Conservation (phyloP, 495 filamentous ascomycete species). For the Penicillium coprophilum region DNA sequence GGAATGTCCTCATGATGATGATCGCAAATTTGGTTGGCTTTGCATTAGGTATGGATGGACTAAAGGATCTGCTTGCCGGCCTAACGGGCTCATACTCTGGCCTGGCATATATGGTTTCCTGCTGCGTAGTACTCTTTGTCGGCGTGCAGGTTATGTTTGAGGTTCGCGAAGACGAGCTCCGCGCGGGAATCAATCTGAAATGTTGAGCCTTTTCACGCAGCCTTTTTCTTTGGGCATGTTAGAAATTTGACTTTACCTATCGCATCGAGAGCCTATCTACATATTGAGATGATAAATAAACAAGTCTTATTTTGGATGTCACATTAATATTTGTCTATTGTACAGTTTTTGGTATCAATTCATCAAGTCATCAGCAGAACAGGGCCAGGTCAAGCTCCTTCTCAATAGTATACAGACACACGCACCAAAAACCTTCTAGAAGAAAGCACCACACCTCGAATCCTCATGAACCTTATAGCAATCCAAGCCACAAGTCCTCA, state of each 20-base stretch:
- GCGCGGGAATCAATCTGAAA: slow-evolving; percentile 80
- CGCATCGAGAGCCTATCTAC: not conserved
- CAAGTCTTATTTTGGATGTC: not conserved
- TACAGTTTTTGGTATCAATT: slow-evolving; percentile 27
- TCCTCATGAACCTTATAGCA: slow-evolving; percentile 80
- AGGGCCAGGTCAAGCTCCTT: not conserved
- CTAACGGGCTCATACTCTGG: slow-evolving; percentile 75
- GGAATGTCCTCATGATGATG: slow-evolving; percentile 94
- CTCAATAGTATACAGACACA: slow-evolving; percentile 16
- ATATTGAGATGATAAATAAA: slow-evolving; percentile 1
- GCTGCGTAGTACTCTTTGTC: slow-evolving; percentile 73
- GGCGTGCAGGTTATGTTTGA: slow-evolving; percentile 97
- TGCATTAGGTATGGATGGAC: slow-evolving; percentile 83
- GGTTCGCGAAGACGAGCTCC: slow-evolving; percentile 76
- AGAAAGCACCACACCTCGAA: slow-evolving; percentile 70
- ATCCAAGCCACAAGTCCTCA: slow-evolving; percentile 75
- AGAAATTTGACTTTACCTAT: not conserved
- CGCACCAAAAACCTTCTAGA: slow-evolving; percentile 20
- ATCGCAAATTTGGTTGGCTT: slow-evolving; percentile 92
- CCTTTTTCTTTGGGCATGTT: not conserved
- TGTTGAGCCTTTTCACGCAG: slow-evolving; percentile 52
- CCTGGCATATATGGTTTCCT: slow-evolving; percentile 66
- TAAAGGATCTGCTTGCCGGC: slow-evolving; percentile 70
- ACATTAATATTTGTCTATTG: slow-evolving; percentile 17
- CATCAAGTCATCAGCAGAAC: slow-evolving; percentile 24